A percentile compares a stretch with the other conserved stretches of the same genome.
These are phyloP conservation scores for Haplographium delicatum DNA, from an alignment of 495 filamentous ascomycete genomes.

Conservation along the genomic window DNA sequence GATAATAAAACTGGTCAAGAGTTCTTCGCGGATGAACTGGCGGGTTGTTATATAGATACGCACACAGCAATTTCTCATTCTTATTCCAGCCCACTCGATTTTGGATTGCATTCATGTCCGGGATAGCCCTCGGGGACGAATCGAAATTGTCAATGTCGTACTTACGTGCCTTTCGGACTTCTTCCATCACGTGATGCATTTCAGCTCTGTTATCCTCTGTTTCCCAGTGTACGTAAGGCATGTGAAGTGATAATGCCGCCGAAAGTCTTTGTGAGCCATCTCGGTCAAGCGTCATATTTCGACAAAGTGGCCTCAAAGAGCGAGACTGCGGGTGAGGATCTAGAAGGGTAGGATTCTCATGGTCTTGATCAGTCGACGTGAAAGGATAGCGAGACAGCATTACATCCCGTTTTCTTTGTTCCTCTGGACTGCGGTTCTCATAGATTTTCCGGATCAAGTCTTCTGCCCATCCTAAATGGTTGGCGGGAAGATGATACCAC, in stretches of 20 bases:
- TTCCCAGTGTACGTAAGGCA: slow-evolving; percentile 7
- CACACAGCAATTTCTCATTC: slow-evolving; percentile 9
- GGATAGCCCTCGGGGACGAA: background rate
- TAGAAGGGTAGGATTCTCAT: background rate
- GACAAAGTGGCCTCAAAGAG: slow-evolving; percentile 3
- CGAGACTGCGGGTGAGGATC: slow-evolving; percentile 8
- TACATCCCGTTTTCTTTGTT: slow-evolving; percentile 10
- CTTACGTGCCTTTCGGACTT: background rate
- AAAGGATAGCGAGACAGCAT: slow-evolving; percentile 4
- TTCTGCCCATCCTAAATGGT: slow-evolving; percentile 4
- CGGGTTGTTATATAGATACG: slow-evolving; percentile 6
- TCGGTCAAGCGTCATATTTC: slow-evolving; percentile 5
- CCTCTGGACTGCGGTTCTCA: background rate
- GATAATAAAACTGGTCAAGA: slow-evolving; percentile 56
- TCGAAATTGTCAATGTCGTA: background rate
- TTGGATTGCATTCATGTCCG: slow-evolving; percentile 1
- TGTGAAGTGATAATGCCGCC: background rate
- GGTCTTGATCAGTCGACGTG: background rate
- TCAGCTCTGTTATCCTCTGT: slow-evolving; percentile 4
- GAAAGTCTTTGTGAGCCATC: background rate
- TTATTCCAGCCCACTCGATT: background rate
- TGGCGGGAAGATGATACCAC: slow-evolving; percentile 9
- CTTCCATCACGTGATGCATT: slow-evolving; percentile 10
- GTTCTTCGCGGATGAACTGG: slow-evolving; percentile 47
- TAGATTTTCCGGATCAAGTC: slow-evolving; percentile 9